Conservation (phyloP, 257 asterid species). For the Leptodermis oblonga region DNA sequence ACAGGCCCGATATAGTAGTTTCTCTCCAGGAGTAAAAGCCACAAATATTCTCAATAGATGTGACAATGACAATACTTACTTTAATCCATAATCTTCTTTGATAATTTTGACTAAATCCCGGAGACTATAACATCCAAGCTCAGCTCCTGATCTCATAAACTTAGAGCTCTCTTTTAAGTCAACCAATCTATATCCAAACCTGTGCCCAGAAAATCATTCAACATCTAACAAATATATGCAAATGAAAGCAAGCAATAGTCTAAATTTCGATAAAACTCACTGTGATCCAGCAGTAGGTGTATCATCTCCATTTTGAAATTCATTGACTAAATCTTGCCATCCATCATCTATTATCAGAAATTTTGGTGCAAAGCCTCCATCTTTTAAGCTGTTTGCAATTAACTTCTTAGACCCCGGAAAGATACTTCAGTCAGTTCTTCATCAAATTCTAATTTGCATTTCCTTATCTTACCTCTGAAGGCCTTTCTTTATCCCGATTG, state of each 20-base stretch:
- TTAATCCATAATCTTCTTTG: conserved; percentile 8
- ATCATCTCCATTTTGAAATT: conserved; percentile 47
- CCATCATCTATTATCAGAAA: conserved; percentile 75
- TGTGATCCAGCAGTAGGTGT: conserved; percentile 44
- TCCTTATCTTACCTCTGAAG: conserved; percentile 33
- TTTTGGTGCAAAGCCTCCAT: conserved; percentile 53
- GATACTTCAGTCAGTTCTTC: not conserved
- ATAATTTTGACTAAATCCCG: not conserved
- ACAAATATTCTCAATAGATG: conserved; percentile 9
- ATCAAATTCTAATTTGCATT: not conserved
- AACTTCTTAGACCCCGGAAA: not conserved
- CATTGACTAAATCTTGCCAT: conserved; percentile 69
- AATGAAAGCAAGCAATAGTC: not conserved
- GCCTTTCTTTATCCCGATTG: conserved; percentile 46
- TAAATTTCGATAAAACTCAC: conserved; percentile 32
- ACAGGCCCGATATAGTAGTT: not conserved
- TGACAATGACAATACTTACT: not conserved
- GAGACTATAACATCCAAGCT: conserved; percentile 30
- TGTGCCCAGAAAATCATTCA: conserved; percentile 16
- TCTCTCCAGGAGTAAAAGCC: conserved; percentile 10
- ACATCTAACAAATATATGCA: conserved; percentile 1
- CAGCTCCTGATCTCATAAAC: conserved; percentile 34
- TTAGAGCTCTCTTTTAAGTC: conserved; percentile 51
- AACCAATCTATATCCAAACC: conserved; percentile 50
- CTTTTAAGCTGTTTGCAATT: conserved; percentile 35